phyloP scores from a whole-genome alignment of 768 basidiomycete genomes.

The Russula ochroleuca region DNA sequence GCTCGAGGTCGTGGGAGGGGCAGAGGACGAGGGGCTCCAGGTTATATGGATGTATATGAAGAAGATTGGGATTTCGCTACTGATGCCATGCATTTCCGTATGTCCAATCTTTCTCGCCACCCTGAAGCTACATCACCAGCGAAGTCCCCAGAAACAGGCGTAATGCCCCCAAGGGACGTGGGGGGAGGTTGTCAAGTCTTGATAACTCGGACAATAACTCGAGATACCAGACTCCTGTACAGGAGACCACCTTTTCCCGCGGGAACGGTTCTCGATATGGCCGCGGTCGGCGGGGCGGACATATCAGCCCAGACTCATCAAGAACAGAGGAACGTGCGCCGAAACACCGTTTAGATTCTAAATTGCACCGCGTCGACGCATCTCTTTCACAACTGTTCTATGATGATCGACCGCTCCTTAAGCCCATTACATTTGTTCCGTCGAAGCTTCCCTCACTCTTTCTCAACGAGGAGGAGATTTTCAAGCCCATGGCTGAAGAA shows the following conservation, averaged over 20 bases:
- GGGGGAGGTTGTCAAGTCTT: background rate
- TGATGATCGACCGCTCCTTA: conserved; percentile 55
- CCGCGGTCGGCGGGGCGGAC: conserved; percentile 1
- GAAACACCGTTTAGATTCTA: conserved; percentile 30
- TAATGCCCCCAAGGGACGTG: background rate
- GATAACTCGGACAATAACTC: background rate
- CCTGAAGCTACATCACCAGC: background rate
- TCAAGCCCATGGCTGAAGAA: conserved; percentile 51
- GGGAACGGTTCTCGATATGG: conserved; percentile 1
- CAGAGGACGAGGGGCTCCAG: conserved; percentile 22
- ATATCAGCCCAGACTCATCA: conserved; percentile 3
- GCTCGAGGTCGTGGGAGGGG: conserved; percentile 27
- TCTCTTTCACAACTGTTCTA: conserved; percentile 55
- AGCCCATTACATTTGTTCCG: conserved; percentile 67
- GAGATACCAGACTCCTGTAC: background rate
- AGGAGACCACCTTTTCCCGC: too few relatives aligned
- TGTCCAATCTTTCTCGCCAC: background rate
- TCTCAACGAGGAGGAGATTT: conserved; percentile 55
- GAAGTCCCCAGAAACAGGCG: background rate
- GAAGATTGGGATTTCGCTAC: conserved; percentile 25
- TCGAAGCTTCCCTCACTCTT: conserved; percentile 50
- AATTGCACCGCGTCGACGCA: conserved; percentile 41
- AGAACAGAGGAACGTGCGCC: conserved; percentile 31
- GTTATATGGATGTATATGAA: conserved; percentile 6
- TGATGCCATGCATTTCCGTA: background rate